Conservation (phyloP, 164 flowering plant genomes). For the Paratinospora sagittata region DNA sequence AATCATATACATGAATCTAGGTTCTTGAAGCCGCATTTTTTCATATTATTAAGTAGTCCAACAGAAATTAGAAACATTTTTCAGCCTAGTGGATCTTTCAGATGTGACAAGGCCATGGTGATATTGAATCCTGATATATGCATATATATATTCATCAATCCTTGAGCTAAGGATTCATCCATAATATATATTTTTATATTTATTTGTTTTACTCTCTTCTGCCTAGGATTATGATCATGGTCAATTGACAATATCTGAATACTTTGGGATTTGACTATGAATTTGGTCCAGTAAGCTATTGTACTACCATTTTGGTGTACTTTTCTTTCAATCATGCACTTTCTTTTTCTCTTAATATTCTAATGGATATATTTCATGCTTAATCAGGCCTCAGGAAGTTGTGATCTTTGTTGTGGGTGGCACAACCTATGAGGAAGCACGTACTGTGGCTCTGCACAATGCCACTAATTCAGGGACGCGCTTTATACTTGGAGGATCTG, state of each 20-base stretch:
- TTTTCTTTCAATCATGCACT: neutral
- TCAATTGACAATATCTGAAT: neutral
- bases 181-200: neutral
- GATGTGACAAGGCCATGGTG: too few relatives aligned
- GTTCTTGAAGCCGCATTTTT: too few relatives aligned
- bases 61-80: too few relatives aligned
- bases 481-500: constrained; percentile 88
- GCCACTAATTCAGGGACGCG: constrained; percentile 79
- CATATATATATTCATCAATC: neutral
- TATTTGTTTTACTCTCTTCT: neutral
- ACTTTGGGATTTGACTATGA: neutral
- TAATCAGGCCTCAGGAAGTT: constrained; percentile 87
- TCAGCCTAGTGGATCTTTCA: too few relatives aligned
- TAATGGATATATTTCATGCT: neutral
- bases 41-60: too few relatives aligned
- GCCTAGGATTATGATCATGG: neutral
- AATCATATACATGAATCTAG: too few relatives aligned
- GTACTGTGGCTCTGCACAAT: constrained; percentile 74
- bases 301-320: neutral
- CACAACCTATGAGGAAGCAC: constrained; percentile 93
- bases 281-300: neutral
- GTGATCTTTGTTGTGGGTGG: constrained; percentile 92
- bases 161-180: neutral
- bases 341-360: neutral
- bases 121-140: too few relatives aligned